Evolutionary conservation across 768 basidiomycete genomes (phyloP).

Genomic region (Rhodosporidiobolus sp.): DNA sequence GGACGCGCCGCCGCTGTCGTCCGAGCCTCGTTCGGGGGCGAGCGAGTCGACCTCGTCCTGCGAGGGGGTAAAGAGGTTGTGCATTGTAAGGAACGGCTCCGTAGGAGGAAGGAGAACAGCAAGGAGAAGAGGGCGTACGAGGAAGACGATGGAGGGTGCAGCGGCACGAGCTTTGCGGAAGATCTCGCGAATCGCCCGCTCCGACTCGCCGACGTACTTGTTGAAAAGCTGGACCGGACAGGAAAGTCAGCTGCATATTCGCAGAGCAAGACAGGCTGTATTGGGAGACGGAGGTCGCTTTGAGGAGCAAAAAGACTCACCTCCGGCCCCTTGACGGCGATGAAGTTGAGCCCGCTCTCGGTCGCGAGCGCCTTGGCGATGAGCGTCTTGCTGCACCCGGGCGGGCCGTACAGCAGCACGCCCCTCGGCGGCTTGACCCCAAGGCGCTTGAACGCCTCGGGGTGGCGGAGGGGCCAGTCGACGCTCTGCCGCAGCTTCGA

Average conservation of each 20-base stretch:
- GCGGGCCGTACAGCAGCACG: slow-evolving; percentile 91
- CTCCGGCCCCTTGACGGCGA: slow-evolving; percentile 97
- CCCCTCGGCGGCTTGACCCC: slow-evolving; percentile 87
- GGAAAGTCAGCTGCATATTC: not conserved
- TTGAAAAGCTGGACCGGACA: slow-evolving; percentile 67
- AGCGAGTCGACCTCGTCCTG: slow-evolving; percentile 98
- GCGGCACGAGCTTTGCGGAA: slow-evolving; percentile 93
- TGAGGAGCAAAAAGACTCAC: no score
- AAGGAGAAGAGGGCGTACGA: slow-evolving; percentile 58
- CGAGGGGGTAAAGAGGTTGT: not conserved
- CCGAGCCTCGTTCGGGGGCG: slow-evolving; percentile 66
- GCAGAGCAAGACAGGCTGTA: not conserved
- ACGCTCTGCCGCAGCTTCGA: slow-evolving; percentile 84
- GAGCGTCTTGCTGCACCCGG: slow-evolving; percentile 94
- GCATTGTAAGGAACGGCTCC: no score
- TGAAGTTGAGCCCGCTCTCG: slow-evolving; percentile 89
- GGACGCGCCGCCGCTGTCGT: slow-evolving; percentile 56
- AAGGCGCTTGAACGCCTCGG: slow-evolving; percentile 77
- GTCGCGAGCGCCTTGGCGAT: slow-evolving; percentile 97
- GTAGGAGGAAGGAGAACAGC: no score
- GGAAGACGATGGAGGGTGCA: slow-evolving; percentile 92
- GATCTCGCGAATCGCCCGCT: slow-evolving; percentile 87
- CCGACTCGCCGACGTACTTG: slow-evolving; percentile 97
- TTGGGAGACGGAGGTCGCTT: no score
- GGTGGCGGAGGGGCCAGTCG: slow-evolving; percentile 90